Evolutionary conservation across 495 filamentous ascomycete species (phyloP).

Genomic region (Tuber melanosporum): DNA sequence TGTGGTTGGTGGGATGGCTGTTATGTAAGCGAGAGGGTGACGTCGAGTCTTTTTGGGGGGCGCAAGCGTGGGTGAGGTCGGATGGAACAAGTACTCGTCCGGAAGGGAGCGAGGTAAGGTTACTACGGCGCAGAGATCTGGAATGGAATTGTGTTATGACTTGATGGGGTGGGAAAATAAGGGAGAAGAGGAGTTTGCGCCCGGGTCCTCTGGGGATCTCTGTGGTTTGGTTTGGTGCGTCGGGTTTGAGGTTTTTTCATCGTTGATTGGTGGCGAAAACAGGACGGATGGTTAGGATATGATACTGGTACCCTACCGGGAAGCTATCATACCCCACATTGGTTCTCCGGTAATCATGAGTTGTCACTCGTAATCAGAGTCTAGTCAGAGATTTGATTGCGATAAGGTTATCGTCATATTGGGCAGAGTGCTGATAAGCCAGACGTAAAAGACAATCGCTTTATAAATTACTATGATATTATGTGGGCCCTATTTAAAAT

Average conservation of each 20-base stretch:
- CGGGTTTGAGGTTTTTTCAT: background rate
- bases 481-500: too few species aligned
- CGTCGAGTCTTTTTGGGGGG: background rate
- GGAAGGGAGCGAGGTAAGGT: background rate
- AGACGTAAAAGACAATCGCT: too few species aligned
- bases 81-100: background rate
- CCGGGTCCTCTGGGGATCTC: background rate
- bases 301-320: background rate
- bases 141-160: background rate
- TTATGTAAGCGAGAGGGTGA: slow-evolving; percentile 1
- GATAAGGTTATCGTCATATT: too few species aligned
- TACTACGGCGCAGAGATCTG: background rate
- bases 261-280: background rate
- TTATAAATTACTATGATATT: too few species aligned
- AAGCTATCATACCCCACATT: background rate
- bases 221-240: background rate
- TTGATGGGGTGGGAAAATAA: background rate
- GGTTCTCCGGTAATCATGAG: background rate
- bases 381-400: background rate
- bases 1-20: background rate
- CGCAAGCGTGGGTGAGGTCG: background rate
- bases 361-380: background rate
- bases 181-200: background rate
- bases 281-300: background rate
- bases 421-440: too few species aligned